Evolutionary conservation across 148 eudicot genomes (phyloP).

Genomic region (Pouteria glomerata): DNA sequence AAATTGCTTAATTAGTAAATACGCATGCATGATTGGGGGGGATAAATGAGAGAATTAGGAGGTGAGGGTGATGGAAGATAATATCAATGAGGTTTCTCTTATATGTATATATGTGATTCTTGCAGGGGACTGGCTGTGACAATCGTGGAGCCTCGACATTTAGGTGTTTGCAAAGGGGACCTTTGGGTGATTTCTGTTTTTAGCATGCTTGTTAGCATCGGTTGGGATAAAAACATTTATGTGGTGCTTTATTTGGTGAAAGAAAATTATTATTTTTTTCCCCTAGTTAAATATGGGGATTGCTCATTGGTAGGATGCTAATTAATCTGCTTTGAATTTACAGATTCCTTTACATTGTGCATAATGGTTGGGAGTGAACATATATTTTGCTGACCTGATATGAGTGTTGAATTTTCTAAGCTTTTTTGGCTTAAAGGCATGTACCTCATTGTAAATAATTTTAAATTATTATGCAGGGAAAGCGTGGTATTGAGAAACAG

Average conservation of each 20-base stretch:
- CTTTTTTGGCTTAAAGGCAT: slow-evolving; percentile 7
- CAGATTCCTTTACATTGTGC: slow-evolving; percentile 16
- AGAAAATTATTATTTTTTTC: slow-evolving; percentile 21
- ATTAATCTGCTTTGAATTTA: slow-evolving; percentile 12
- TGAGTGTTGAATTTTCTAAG: neutral
- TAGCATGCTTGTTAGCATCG: slow-evolving; percentile 40
- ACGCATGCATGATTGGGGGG: slow-evolving; percentile 23
- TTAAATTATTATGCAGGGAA: slow-evolving; percentile 63
- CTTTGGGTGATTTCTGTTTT: slow-evolving; percentile 40
- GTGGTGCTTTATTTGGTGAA: slow-evolving; percentile 3
- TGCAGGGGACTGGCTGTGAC: slow-evolving; percentile 97
- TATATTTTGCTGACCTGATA: neutral
- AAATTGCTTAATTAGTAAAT: slow-evolving; percentile 6
- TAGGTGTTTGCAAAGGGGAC: slow-evolving; percentile 71
- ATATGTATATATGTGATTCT: slow-evolving; percentile 93
- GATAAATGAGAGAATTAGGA: slow-evolving; percentile 22
- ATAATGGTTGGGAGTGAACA: slow-evolving; percentile 20
- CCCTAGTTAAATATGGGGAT: slow-evolving; percentile 6
- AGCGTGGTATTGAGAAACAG: slow-evolving; percentile 96
- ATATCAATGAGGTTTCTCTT: slow-evolving; percentile 79
- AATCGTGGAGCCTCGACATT: slow-evolving; percentile 71
- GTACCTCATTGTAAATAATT: slow-evolving; percentile 46
- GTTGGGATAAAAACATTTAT: slow-evolving; percentile 31
- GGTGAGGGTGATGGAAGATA: slow-evolving; percentile 44
- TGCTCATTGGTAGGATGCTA: slow-evolving; percentile 13